Percentiles rank a stretch among this genome's conserved stretches.
phyloP scores from a whole-genome alignment of 345 rosid genomes.

The Ceriops zippeliana region DNA sequence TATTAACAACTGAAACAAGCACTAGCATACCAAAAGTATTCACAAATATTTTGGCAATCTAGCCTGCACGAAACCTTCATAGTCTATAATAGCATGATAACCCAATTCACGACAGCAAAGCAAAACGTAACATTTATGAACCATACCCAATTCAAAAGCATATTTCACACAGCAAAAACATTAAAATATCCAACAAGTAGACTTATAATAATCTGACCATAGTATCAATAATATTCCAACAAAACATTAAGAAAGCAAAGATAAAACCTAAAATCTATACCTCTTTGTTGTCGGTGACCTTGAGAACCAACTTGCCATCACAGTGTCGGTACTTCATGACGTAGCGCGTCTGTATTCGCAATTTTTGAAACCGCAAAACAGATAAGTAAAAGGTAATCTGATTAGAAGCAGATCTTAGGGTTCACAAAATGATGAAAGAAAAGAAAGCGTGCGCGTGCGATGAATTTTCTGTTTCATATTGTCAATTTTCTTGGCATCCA shows the following conservation, averaged over 20 bases:
- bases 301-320: conserved; percentile 93
- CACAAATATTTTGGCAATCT: neutral
- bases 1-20: neutral
- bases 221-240: conserved; percentile 10
- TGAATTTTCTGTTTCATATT: no score
- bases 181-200: neutral
- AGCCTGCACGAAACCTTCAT: neutral
- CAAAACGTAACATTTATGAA: neutral
- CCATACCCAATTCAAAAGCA: neutral
- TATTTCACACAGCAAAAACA: neutral
- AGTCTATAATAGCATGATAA: neutral
- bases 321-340: conserved; percentile 88
- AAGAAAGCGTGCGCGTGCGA: no score
- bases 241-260: neutral
- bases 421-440: neutral
- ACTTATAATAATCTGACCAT: neutral
- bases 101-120: neutral
- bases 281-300: conserved; percentile 97
- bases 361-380: conserved; percentile 1
- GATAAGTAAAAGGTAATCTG: neutral
- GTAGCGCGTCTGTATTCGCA: conserved; percentile 68
- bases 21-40: neutral
- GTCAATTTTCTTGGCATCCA: conserved; percentile 14
- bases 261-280: conserved; percentile 25
- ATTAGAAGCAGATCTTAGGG: neutral